A percentile compares a stretch with the other conserved stretches of the same genome.
Conservation (phyloP, 176 grass and related monocot species). For the Aegilops tauschii region DNA sequence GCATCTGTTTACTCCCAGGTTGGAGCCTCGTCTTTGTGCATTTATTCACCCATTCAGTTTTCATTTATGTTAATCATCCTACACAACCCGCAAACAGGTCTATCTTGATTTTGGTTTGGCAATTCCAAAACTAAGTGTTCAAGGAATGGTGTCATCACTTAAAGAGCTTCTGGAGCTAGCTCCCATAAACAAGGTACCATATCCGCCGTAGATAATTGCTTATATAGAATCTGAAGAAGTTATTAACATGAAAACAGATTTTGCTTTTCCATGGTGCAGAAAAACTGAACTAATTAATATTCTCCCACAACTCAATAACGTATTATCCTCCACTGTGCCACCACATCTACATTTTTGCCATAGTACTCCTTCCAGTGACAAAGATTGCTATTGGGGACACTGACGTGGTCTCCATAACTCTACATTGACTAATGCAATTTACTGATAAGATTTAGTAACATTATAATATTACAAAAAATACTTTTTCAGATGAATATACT, state of each 20-base stretch:
- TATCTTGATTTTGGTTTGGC: constrained; percentile 99
- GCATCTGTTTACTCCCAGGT: constrained; percentile 98
- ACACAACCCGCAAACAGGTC: constrained; percentile 47
- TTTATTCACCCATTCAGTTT: neutral
- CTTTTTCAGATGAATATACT: neutral
- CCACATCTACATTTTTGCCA: neutral
- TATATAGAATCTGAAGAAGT: neutral
- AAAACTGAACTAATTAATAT: neutral
- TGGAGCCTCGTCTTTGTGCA: constrained; percentile 9
- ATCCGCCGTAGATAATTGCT: constrained; percentile 7
- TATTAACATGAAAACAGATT: neutral
- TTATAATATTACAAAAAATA: neutral
- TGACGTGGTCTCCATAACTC: neutral
- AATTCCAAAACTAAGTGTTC: constrained; percentile 95
- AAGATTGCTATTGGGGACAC: neutral
- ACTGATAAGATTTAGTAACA: neutral
- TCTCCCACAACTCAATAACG: neutral
- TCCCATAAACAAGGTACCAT: constrained; percentile 79
- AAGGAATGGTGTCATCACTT: constrained; percentile 82
- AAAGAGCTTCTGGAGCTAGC: constrained; percentile 91
- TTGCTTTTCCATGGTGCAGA: neutral
- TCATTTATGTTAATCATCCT: constrained; percentile 15
- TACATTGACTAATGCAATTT: neutral
- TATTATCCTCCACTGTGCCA: neutral
- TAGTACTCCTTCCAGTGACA: neutral